Conservation (phyloP, 2,329 filamentous ascomycete genomes). For the Penicillium sp. region DNA sequence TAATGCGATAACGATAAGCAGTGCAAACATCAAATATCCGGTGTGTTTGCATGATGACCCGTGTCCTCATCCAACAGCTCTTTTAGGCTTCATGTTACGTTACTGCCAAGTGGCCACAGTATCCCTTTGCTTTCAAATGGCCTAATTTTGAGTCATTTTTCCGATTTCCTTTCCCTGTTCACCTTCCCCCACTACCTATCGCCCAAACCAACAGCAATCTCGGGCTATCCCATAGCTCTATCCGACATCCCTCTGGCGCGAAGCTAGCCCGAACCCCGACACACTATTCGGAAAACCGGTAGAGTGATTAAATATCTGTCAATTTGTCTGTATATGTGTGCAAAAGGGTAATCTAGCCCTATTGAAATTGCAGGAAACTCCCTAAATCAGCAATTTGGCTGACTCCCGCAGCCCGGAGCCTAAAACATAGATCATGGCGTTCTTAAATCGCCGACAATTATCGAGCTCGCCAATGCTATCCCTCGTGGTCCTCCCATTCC, state of each 20-base stretch:
- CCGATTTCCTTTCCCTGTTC: not conserved
- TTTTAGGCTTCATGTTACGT: slow-evolving; percentile 28
- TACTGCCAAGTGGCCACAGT: slow-evolving; percentile 33
- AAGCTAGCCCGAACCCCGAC: slow-evolving; percentile 13
- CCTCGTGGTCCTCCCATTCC: slow-evolving; percentile 49
- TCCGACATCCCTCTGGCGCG: slow-evolving; percentile 15
- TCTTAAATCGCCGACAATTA: slow-evolving; percentile 28
- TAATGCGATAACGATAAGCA: slow-evolving; percentile 16
- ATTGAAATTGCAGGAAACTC: not conserved
- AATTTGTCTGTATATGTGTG: slow-evolving; percentile 11
- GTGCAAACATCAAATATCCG: slow-evolving; percentile 17
- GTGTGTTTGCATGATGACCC: slow-evolving; percentile 20
- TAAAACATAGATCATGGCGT: slow-evolving; percentile 34
- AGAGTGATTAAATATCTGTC: slow-evolving; percentile 2
- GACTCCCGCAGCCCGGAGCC: slow-evolving; percentile 21
- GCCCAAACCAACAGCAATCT: not conserved
- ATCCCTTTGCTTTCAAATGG: slow-evolving; percentile 30
- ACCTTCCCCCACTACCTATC: not conserved
- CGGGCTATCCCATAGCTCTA: slow-evolving; percentile 12
- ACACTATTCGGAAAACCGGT: slow-evolving; percentile 15
- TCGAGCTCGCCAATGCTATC: slow-evolving; percentile 38
- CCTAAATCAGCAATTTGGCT: slow-evolving; percentile 2
- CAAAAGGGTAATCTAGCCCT: not conserved
- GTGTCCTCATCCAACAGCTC: slow-evolving; percentile 25
- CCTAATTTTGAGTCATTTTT: slow-evolving; percentile 16